phyloP scores from a whole-genome alignment of 2,329 filamentous ascomycete species.

The Dichotomopilus funicola region DNA sequence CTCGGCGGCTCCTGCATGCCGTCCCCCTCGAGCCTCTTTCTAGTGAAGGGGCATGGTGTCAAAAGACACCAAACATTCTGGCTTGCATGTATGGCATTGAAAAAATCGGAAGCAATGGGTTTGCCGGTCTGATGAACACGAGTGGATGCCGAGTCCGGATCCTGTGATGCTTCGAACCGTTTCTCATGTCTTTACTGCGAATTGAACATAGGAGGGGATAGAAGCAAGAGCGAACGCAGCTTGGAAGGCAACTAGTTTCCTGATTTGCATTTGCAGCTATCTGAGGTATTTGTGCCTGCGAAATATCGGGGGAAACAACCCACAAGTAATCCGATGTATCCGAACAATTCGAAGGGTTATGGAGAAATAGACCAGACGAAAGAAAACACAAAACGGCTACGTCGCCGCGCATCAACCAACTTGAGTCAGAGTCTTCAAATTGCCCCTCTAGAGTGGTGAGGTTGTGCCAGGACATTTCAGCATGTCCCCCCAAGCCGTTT shows the following conservation, averaged over 20 bases:
- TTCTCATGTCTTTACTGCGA: not conserved
- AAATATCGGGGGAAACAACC: too few relatives aligned
- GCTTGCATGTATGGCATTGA: constrained; percentile 49
- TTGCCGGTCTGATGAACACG: constrained; percentile 20
- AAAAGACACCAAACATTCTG: constrained; percentile 25
- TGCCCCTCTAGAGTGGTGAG: constrained; percentile 58
- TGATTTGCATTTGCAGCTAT: not conserved
- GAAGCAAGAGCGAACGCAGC: not conserved
- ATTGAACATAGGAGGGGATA: not conserved
- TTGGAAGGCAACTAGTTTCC: too few relatives aligned
- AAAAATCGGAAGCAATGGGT: constrained; percentile 43
- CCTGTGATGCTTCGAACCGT: not conserved
- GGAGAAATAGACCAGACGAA: constrained; percentile 17
- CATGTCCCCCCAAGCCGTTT: constrained; percentile 43
- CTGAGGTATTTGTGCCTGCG: not conserved
- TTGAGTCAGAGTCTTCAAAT: constrained; percentile 61
- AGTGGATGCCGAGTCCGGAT: not conserved
- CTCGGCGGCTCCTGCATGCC: constrained; percentile 23
- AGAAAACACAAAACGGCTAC: constrained; percentile 16
- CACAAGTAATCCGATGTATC: too few relatives aligned
- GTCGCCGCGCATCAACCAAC: constrained; percentile 30
- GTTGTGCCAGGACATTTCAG: constrained; percentile 56
- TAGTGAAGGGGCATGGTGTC: constrained; percentile 17
- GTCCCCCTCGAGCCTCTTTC: constrained; percentile 5
- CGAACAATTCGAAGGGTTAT: constrained; percentile 4